These are phyloP conservation scores for Starmerella geochares DNA, from an alignment of 805 yeast species.

Conservation along the genomic window DNA sequence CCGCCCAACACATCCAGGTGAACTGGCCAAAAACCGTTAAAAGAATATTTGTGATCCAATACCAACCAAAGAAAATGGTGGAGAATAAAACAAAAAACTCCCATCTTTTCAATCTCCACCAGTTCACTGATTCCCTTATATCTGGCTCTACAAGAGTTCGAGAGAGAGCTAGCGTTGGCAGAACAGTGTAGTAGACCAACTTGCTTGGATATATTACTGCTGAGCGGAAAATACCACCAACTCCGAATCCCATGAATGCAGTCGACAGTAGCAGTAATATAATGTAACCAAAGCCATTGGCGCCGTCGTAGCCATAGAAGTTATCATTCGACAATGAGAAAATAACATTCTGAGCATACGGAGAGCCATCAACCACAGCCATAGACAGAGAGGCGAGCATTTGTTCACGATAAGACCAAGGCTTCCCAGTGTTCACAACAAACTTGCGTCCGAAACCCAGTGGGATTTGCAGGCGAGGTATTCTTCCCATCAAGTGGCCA, in stretches of 20 bases:
- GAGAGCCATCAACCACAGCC: conserved; percentile 23
- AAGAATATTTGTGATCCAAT: conserved; percentile 58
- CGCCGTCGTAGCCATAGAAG: conserved; percentile 30
- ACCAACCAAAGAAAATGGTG: conserved; percentile 42
- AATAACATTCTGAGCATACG: conserved; percentile 28
- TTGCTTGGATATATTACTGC: conserved; percentile 44
- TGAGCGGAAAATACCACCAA: conserved; percentile 55
- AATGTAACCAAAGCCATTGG: conserved; percentile 41
- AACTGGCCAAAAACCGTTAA: conserved; percentile 53
- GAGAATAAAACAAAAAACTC: conserved; percentile 40
- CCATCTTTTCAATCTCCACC: conserved; percentile 50
- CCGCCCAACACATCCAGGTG: conserved; percentile 54
- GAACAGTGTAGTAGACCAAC: conserved; percentile 45
- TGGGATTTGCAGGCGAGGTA: conserved; percentile 9
- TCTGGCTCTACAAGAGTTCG: conserved; percentile 38
- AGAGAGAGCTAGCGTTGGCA: conserved; percentile 42
- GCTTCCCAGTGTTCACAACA: conserved; percentile 44
- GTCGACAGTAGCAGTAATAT: conserved; percentile 44
- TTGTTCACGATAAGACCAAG: conserved; percentile 57
- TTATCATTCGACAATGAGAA: conserved; percentile 27
- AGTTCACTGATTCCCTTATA: conserved; percentile 39
- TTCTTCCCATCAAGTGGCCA: conserved; percentile 38
- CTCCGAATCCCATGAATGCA: conserved; percentile 55
- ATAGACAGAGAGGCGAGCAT: conserved; percentile 44
- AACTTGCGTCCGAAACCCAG: conserved; percentile 7